phyloP scores from a whole-genome alignment of 176 grass and related monocot genomes.

The Paspalum notatum region DNA sequence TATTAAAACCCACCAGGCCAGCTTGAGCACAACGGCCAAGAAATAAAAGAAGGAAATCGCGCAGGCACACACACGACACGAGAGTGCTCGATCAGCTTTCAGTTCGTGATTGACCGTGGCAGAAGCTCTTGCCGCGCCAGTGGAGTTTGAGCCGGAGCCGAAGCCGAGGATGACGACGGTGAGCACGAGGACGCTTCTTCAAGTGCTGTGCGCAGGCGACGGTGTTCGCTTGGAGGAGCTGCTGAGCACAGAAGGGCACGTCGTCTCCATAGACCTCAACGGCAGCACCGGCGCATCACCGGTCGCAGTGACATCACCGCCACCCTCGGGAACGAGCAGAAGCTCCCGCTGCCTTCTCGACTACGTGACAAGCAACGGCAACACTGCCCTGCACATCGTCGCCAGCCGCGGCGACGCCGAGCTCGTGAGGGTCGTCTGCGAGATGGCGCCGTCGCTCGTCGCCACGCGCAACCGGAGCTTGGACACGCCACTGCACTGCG shows the following conservation, averaged over 20 bases:
- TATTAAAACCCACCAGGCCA: too few species aligned
- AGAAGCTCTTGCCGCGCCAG: background rate
- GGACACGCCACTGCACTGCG: slow-evolving; percentile 53
- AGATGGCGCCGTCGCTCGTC: background rate
- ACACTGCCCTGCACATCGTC: slow-evolving; percentile 51
- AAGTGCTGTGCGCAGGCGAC: background rate
- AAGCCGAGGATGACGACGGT: background rate
- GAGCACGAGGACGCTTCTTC: background rate
- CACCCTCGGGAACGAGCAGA: too few species aligned
- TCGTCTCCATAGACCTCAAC: background rate
- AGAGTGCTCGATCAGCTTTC: too few species aligned
- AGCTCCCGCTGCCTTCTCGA: slow-evolving; percentile 23
- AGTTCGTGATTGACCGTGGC: background rate
- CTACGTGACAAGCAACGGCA: background rate
- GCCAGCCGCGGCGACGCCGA: slow-evolving; percentile 36
- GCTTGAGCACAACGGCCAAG: too few species aligned
- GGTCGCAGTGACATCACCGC: background rate
- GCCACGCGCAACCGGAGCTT: slow-evolving; percentile 7
- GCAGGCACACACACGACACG: too few species aligned
- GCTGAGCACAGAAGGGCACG: background rate
- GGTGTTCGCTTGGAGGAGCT: background rate
- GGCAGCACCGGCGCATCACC: background rate
- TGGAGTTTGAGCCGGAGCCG: background rate
- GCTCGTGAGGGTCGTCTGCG: background rate
- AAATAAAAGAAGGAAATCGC: too few species aligned